Conservation (phyloP, 2,329 filamentous ascomycete species). For the Ascosphaera pollenicola region DNA sequence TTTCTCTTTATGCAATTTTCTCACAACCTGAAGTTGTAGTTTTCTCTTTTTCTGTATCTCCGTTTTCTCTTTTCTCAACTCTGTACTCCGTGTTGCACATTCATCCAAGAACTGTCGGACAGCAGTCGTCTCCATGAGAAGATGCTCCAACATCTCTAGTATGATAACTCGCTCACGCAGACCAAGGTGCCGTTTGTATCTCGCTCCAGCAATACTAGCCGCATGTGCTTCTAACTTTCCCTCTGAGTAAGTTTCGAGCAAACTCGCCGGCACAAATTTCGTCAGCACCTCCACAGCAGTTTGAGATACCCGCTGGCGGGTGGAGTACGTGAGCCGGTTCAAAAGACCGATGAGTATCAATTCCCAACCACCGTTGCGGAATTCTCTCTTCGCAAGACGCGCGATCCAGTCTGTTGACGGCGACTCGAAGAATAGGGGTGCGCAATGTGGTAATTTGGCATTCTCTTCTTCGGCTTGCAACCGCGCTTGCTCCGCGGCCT, state of each 20-base stretch:
- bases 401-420: constrained; percentile 47
- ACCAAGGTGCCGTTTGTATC: too few relatives aligned
- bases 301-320: constrained; percentile 42
- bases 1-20: constrained; percentile 24
- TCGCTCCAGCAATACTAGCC: too few relatives aligned
- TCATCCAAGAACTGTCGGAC: constrained; percentile 78
- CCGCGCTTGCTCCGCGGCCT: constrained; percentile 37
- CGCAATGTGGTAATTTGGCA: too few relatives aligned
- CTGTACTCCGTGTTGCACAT: constrained; percentile 84
- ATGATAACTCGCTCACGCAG: constrained; percentile 31
- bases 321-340: constrained; percentile 51
- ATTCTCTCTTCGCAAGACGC: constrained; percentile 60
- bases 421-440: too few relatives aligned
- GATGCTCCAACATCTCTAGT: constrained; percentile 65
- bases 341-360: constrained; percentile 70
- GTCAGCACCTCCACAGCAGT: constrained; percentile 58
- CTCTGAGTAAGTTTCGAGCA: too few relatives aligned
- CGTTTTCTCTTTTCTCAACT: constrained; percentile 86
- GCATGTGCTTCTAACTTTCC: too few relatives aligned
- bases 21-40: constrained; percentile 21
- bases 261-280: constrained; percentile 44
- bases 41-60: constrained; percentile 66
- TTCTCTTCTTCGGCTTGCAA: too few relatives aligned
- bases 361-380: constrained; percentile 77
- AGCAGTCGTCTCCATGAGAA: constrained; percentile 68